phyloP scores from a whole-genome alignment of 441 rosid species.

The Populus hybrid region DNA sequence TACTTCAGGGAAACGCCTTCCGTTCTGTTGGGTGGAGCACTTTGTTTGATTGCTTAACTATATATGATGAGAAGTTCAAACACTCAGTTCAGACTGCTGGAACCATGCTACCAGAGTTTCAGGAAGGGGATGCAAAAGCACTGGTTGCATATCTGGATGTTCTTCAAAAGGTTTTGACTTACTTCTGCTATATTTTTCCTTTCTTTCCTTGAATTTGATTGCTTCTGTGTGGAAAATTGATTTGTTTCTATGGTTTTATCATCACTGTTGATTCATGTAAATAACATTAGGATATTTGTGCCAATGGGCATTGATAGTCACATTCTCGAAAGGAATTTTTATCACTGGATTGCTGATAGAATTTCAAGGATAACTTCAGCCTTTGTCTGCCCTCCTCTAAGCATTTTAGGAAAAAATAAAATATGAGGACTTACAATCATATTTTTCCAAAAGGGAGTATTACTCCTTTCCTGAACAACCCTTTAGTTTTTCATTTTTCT shows the following conservation, averaged over 20 bases:
- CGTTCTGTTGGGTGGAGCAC: slow-evolving; percentile 96
- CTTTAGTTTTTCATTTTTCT: neutral
- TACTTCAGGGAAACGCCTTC: slow-evolving; percentile 86
- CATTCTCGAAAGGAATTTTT: neutral
- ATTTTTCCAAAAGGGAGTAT: no score
- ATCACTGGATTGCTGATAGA: neutral
- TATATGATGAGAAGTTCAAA: slow-evolving; percentile 89
- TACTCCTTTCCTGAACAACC: no score
- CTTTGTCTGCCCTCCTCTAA: neutral
- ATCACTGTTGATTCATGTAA: neutral
- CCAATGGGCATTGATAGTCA: neutral
- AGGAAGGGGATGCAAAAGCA: slow-evolving; percentile 96
- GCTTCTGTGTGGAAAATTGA: neutral
- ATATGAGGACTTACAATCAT: neutral
- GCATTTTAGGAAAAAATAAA: neutral
- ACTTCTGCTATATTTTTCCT: slow-evolving; percentile 4
- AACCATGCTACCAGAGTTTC: slow-evolving; percentile 85
- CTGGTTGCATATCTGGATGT: slow-evolving; percentile 96
- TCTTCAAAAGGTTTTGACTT: slow-evolving; percentile 77
- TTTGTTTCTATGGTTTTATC: neutral
- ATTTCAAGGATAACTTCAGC: neutral
- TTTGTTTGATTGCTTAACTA: slow-evolving; percentile 78
- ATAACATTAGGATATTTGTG: neutral
- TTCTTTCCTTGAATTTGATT: neutral
- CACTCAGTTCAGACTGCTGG: slow-evolving; percentile 89